Evolutionary conservation across 768 basidiomycete species (phyloP).

Genomic region (Gyrodon lividus): DNA sequence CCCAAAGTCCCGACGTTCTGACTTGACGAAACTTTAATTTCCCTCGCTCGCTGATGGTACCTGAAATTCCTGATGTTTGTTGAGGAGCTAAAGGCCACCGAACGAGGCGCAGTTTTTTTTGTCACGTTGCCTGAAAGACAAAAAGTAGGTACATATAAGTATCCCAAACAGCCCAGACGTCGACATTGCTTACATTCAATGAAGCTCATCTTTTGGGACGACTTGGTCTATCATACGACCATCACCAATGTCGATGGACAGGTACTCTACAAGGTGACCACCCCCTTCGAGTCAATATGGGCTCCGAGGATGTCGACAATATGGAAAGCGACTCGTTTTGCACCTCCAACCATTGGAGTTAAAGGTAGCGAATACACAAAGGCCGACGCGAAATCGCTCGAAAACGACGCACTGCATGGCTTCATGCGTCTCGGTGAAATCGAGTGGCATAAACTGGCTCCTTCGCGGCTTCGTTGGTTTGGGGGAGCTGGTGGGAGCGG

Average conservation of each 20-base stretch:
- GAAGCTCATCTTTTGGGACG: slow-evolving; percentile 8
- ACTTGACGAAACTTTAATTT: no score
- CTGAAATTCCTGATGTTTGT: no score
- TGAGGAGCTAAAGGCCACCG: no score
- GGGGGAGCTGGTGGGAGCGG: not conserved
- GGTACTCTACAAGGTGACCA: slow-evolving; percentile 8
- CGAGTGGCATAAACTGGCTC: slow-evolving; percentile 1
- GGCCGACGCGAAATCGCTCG: not conserved
- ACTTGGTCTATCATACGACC: slow-evolving; percentile 4
- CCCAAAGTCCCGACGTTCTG: no score
- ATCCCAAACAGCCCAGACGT: no score
- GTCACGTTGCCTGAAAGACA: no score
- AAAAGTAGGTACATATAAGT: no score
- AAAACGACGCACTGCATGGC: not conserved
- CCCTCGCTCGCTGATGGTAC: no score
- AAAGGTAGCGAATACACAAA: not conserved
- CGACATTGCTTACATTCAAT: no score
- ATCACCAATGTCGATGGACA: slow-evolving; percentile 1
- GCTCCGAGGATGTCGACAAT: slow-evolving; percentile 6
- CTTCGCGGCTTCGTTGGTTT: slow-evolving; percentile 6
- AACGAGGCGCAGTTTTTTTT: no score
- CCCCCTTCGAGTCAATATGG: slow-evolving; percentile 2
- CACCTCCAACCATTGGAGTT: no score
- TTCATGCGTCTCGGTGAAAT: slow-evolving; percentile 8
- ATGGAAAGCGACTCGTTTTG: slow-evolving; percentile 2